Conservation (phyloP, 2,329 filamentous ascomycete species). For the Penicillium sclerotiorum region DNA sequence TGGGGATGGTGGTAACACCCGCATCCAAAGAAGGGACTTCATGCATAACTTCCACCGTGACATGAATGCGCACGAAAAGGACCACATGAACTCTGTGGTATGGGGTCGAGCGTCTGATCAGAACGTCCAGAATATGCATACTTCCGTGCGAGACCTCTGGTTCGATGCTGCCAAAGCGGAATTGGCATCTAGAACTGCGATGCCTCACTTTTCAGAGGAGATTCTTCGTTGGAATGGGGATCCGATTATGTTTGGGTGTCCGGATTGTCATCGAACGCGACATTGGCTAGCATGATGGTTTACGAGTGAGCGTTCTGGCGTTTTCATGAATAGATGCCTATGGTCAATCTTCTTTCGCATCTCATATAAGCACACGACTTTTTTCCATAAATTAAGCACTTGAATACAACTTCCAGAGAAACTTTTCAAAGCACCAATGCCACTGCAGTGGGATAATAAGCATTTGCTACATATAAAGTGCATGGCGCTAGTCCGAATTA, state of each 20-base stretch:
- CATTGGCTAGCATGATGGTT: constrained; percentile 37
- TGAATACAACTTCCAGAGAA: too few relatives aligned
- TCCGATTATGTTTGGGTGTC: constrained; percentile 41
- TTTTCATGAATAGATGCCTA: constrained; percentile 10
- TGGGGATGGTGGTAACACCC: constrained; percentile 44
- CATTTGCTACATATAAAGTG: background rate
- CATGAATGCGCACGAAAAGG: constrained; percentile 39
- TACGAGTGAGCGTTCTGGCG: constrained; percentile 18
- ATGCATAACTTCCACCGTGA: constrained; percentile 49
- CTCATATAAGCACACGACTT: background rate
- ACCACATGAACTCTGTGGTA: constrained; percentile 41
- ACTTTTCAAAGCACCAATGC: too few relatives aligned
- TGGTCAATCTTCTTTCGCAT: background rate
- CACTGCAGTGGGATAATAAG: too few relatives aligned
- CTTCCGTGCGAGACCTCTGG: constrained; percentile 43
- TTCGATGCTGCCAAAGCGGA: constrained; percentile 40
- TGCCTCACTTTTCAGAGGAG: constrained; percentile 38
- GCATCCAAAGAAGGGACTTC: constrained; percentile 45
- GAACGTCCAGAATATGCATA: constrained; percentile 34
- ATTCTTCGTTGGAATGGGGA: constrained; percentile 38
- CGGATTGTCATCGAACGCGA: constrained; percentile 30
- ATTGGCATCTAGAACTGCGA: constrained; percentile 29
- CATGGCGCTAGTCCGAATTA: background rate
- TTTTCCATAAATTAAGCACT: background rate
- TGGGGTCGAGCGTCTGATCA: constrained; percentile 34